Evolutionary conservation across 441 rosid species (phyloP), one percentile per base, ranked within the genome.

Genomic region (Gossypium schwendimanii): DNA sequence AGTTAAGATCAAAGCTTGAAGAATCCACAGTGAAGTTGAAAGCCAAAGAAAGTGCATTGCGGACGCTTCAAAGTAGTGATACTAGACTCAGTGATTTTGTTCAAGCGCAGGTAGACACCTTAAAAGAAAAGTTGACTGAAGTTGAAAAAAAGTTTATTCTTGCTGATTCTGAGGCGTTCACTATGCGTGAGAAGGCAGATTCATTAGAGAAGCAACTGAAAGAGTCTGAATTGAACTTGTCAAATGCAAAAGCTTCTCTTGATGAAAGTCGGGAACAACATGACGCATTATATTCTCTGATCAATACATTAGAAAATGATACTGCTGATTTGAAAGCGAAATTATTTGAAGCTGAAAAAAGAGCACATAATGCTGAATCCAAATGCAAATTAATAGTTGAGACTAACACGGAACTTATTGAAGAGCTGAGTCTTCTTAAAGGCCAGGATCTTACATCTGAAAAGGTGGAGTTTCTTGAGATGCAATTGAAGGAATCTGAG

Each of bases 391-490:
- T 68, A 20, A 58, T 89, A 68, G 78, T 65, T 49, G 89, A 83
- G 77, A 82, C 77, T 45, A 87, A 80, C 58, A 75, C 63, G 63
- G 84, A 81, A 73, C 88, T 88, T 49, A 80, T 80, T 57, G 80
- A 84, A 57, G 92, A 86, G 74, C 74, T 85, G 72, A 77, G 58
- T 39, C 74, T 67, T 73, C 85, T 88, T 69, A 87, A 84, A 87
- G 72, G 73, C 23, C 79, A 80, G 36, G 82, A 83, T 23, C 47
- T 75, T 41, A 81, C 83, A 24, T 49, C 76, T 3, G 86, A 89
- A 82, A 94, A 83, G 85, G 79, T 86, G 52, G 83, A 85, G 57
- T 79, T 77, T 14, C 87, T 95, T 63, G 96, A 92, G 81, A 85
- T 81, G 79, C 92, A 76, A 76, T 74, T 88, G 81, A 82, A 77